Percentiles rank a stretch among this genome's conserved stretches.
phyloP scores from a whole-genome alignment of 805 yeast species.

The Vanderwaltozyma verrucispora region DNA sequence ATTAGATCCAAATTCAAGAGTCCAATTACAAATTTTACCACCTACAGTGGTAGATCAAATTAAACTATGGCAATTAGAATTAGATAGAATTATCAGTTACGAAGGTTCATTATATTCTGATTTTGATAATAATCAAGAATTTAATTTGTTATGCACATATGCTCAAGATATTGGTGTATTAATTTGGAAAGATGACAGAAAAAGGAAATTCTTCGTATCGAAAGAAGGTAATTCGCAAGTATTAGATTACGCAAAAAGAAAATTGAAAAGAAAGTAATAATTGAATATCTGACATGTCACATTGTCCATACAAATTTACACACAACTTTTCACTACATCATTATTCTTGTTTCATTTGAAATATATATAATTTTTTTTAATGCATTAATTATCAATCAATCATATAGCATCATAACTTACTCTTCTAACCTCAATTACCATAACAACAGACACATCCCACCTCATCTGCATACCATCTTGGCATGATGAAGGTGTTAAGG shows the following conservation, averaged over 20 bases:
- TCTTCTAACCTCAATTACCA: no score
- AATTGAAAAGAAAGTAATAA: conserved; percentile 7
- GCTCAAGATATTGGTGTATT: conserved; percentile 89
- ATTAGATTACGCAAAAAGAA: conserved; percentile 78
- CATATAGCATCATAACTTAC: no score
- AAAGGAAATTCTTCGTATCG: conserved; percentile 73
- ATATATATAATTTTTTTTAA: no score
- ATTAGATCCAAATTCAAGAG: conserved; percentile 38
- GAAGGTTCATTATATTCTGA: conserved; percentile 86
- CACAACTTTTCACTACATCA: no score
- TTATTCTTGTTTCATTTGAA: no score
- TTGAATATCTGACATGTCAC: not conserved
- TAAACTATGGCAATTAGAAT: conserved; percentile 89
- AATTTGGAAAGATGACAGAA: conserved; percentile 69
- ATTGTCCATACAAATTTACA: not conserved
- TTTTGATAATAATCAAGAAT: conserved; percentile 69
- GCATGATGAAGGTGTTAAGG: no score
- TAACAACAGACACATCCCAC: no score
- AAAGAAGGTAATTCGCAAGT: conserved; percentile 80
- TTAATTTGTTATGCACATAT: conserved; percentile 56
- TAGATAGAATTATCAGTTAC: conserved; percentile 80
- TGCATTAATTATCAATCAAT: no score
- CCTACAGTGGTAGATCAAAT: conserved; percentile 98
- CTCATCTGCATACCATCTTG: no score
- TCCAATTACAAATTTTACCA: conserved; percentile 59